Conservation (phyloP, 2,329 filamentous ascomycete genomes). For the Cladosporium sp. region DNA sequence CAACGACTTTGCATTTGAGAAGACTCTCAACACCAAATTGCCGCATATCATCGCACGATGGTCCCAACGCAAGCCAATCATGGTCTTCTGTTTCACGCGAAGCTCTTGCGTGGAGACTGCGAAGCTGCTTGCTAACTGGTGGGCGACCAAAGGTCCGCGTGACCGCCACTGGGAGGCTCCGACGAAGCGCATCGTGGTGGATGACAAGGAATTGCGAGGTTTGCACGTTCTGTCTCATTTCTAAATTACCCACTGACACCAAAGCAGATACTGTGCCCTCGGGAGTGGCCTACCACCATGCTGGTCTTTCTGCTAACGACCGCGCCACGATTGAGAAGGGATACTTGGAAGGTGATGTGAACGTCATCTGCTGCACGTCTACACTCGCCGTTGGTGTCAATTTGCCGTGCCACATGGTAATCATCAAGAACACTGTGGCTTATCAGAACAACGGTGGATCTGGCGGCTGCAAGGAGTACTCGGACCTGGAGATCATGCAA, state of each 20-base stretch:
- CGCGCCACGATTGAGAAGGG: conserved; percentile 65
- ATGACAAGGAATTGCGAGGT: conserved; percentile 62
- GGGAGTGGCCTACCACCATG: conserved; percentile 82
- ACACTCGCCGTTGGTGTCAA: conserved; percentile 84
- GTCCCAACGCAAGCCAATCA: conserved; percentile 70
- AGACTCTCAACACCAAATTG: conserved; percentile 64
- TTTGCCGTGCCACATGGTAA: conserved; percentile 76
- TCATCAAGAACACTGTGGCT: conserved; percentile 75
- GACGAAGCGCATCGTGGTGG: conserved; percentile 50
- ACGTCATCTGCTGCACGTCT: conserved; percentile 82
- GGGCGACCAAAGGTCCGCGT: conserved; percentile 52
- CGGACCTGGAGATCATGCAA: conserved; percentile 83
- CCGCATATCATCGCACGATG: conserved; percentile 66
- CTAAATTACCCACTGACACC: conserved; percentile 25
- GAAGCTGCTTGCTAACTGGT: conserved; percentile 65
- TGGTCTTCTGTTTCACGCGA: conserved; percentile 80
- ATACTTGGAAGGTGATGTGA: conserved; percentile 71
- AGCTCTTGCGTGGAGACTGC: conserved; percentile 70
- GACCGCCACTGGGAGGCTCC: conserved; percentile 67
- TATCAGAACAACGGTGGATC: conserved; percentile 53
- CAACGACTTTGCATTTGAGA: conserved; percentile 80
- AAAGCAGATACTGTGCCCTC: conserved; percentile 46
- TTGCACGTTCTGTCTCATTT: conserved; percentile 14
- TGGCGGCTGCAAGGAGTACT: conserved; percentile 62
- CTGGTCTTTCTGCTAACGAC: conserved; percentile 67